These are phyloP conservation scores for Phytophthora pluvialis DNA, from an alignment of 352 stramenopile species.

Conservation along the genomic window DNA sequence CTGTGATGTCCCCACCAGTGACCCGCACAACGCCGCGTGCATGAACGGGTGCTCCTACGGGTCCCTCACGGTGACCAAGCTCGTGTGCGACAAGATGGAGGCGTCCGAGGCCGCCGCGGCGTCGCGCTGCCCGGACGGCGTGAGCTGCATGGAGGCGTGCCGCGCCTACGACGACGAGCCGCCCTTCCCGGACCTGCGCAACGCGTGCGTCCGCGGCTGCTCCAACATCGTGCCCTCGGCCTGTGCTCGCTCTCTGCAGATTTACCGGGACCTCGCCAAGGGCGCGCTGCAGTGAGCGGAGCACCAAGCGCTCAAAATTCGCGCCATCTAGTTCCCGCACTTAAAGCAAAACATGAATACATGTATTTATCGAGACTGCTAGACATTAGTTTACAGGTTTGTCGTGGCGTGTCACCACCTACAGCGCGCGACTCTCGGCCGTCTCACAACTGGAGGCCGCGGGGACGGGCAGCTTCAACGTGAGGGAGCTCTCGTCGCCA, in stretches of 20 bases:
- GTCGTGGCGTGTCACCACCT: constrained; percentile 3
- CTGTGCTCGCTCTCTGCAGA: constrained; percentile 70
- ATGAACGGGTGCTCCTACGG: constrained; percentile 84
- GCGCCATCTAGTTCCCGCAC: not conserved
- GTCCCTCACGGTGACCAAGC: constrained; percentile 73
- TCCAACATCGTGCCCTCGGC: constrained; percentile 66
- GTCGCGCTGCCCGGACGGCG: constrained; percentile 56
- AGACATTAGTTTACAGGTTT: not conserved
- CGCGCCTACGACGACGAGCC: constrained; percentile 63
- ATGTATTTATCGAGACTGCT: not conserved
- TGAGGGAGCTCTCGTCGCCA: constrained; percentile 16
- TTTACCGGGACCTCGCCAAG: constrained; percentile 55
- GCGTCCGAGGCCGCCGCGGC: constrained; percentile 29
- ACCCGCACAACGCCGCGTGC: constrained; percentile 65
- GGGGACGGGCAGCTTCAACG: constrained; percentile 18
- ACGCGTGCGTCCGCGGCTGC: constrained; percentile 61
- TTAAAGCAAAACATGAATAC: too few relatives aligned
- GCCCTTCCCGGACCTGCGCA: constrained; percentile 53
- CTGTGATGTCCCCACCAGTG: constrained; percentile 34
- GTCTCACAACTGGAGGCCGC: constrained; percentile 9
- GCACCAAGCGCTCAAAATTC: not conserved
- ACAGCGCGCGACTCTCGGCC: not conserved
- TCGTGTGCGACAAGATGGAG: constrained; percentile 63
- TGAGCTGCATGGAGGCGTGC: constrained; percentile 67
- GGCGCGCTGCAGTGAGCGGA: not conserved